Percentiles rank a stretch among this genome's conserved stretches.
These are phyloP conservation scores for Cynara cardunculus DNA, from an alignment of 129 eudicot species.

Conservation along the genomic window DNA sequence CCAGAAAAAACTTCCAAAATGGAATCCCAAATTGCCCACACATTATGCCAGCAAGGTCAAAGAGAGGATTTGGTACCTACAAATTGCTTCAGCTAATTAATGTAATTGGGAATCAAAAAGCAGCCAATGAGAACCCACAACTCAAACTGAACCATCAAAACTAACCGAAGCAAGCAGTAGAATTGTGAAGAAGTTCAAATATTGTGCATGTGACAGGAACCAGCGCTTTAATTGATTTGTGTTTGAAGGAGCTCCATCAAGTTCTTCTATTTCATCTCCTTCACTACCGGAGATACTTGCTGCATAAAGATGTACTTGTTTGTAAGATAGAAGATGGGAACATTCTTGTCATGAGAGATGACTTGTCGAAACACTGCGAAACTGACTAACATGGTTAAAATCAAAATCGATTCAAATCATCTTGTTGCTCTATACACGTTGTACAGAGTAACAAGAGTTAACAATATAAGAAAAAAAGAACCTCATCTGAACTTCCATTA, in stretches of 20 bases:
- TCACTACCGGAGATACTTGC: conserved; percentile 59
- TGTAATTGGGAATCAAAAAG: background rate
- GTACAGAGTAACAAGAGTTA: background rate
- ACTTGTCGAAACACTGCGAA: too few relatives aligned
- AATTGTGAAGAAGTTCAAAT: conserved; percentile 61
- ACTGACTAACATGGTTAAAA: too few relatives aligned
- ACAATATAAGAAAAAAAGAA: background rate
- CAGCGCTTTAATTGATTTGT: conserved; percentile 54
- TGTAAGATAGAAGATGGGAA: background rate
- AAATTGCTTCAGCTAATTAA: conserved; percentile 14
- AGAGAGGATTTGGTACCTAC: conserved; percentile 87
- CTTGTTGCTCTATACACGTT: too few relatives aligned
- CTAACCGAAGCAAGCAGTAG: conserved; percentile 79
- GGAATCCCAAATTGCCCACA: conserved; percentile 95
- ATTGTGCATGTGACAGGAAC: conserved; percentile 69
- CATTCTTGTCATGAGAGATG: too few relatives aligned
- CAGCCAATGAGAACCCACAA: background rate
- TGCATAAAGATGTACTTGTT: conserved; percentile 25
- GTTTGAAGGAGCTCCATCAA: conserved; percentile 39
- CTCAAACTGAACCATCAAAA: background rate
- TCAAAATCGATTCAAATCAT: too few relatives aligned
- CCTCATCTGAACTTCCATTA: background rate
- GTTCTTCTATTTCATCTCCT: conserved; percentile 53
- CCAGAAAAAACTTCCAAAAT: conserved; percentile 80
- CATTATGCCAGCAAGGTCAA: conserved; percentile 95